phyloP scores from a whole-genome alignment of 345 rosid genomes.

The Pugionium cornutum region DNA sequence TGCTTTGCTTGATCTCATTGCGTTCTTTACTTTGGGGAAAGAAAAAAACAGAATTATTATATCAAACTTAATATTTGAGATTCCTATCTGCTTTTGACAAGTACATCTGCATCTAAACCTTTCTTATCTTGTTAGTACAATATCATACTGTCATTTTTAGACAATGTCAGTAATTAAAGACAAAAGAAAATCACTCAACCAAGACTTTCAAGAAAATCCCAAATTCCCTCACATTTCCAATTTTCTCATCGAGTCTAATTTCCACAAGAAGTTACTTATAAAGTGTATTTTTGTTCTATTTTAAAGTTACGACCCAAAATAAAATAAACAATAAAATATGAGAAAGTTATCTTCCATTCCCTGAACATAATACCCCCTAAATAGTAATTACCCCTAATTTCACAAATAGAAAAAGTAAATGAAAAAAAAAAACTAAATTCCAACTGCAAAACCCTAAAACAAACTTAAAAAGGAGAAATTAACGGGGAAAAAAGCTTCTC shows the following conservation, averaged over 20 bases:
- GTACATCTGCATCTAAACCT: background rate
- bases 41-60: background rate
- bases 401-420: conserved; percentile 11
- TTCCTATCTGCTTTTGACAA: conserved; percentile 7
- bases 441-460: conserved; percentile 42
- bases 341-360: conserved; percentile 35
- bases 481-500: conserved; percentile 9
- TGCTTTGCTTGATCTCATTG: conserved; percentile 7
- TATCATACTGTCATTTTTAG: background rate
- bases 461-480: conserved; percentile 16
- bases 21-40: background rate
- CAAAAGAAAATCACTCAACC: conserved; percentile 29
- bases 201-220: conserved; percentile 27
- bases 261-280: background rate
- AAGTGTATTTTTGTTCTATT: background rate
- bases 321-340: conserved; percentile 18
- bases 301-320: background rate
- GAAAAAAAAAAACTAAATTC: conserved; percentile 25
- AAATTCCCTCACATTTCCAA: conserved; percentile 21
- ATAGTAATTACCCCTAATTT: conserved; percentile 41
- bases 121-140: background rate
- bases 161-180: conserved; percentile 18
- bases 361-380: conserved; percentile 41
- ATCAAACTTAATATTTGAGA: background rate
- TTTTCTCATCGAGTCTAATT: background rate